Percentiles rank a stretch among this genome's conserved stretches.
Evolutionary conservation across 768 basidiomycete genomes (phyloP).

Genomic region (Russula compacta): DNA sequence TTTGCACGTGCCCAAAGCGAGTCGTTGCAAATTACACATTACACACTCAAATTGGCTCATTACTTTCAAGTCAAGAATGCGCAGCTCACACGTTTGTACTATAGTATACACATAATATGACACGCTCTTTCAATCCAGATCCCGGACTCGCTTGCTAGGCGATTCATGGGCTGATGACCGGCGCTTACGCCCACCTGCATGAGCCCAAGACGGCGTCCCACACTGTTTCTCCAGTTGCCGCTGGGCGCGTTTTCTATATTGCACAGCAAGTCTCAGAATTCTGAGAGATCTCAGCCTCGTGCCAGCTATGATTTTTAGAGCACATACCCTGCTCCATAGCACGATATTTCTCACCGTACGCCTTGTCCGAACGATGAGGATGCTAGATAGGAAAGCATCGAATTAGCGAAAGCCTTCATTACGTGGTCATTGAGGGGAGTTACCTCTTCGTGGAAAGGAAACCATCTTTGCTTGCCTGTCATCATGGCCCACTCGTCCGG

Average conservation of each 20-base stretch:
- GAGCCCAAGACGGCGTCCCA: constrained; percentile 22
- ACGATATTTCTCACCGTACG: constrained; percentile 10
- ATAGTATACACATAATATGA: constrained; percentile 1
- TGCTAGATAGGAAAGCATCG: neutral
- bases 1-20: constrained; percentile 13
- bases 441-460: constrained; percentile 43
- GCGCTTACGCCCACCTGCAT: constrained; percentile 9
- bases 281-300: constrained; percentile 4
- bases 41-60: neutral
- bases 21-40: neutral
- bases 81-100: neutral
- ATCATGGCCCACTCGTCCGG: constrained; percentile 38
- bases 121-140: neutral
- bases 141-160: constrained; percentile 9
- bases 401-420: neutral
- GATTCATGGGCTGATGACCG: neutral
- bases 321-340: constrained; percentile 2
- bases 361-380: constrained; percentile 7
- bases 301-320: neutral
- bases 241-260: constrained; percentile 20
- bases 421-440: constrained; percentile 10
- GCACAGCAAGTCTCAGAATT: constrained; percentile 21
- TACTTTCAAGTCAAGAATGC: constrained; percentile 2
- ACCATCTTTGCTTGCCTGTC: constrained; percentile 43
- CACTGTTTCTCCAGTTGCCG: constrained; percentile 19